Conservation (phyloP, 345 rosid species). For the Populus davidiana region DNA sequence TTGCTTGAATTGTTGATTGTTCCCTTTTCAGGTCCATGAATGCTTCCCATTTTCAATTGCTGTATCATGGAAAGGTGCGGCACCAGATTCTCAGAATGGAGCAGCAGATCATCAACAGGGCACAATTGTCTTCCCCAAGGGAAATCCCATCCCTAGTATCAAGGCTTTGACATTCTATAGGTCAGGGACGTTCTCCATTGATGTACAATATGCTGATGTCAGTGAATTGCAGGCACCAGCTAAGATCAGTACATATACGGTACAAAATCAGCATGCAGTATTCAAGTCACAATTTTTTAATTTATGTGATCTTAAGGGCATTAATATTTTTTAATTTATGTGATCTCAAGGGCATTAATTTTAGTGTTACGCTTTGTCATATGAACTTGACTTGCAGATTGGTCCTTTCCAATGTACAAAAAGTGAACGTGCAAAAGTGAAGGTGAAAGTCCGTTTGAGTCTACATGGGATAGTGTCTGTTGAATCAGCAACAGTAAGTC, state of each 20-base stretch:
- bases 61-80: slow-evolving; percentile 77
- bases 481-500: slow-evolving; percentile 82
- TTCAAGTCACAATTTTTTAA: neutral
- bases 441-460: slow-evolving; percentile 81
- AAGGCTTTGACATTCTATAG: slow-evolving; percentile 84
- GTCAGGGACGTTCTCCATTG: slow-evolving; percentile 68
- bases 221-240: slow-evolving; percentile 61
- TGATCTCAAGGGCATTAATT: neutral
- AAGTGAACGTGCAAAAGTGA: slow-evolving; percentile 75
- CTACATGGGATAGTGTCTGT: slow-evolving; percentile 78
- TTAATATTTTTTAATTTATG: neutral
- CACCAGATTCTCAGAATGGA: slow-evolving; percentile 59
- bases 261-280: slow-evolving; percentile 15
- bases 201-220: slow-evolving; percentile 70
- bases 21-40: slow-evolving; percentile 64
- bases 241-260: slow-evolving; percentile 82
- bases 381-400: slow-evolving; percentile 44
- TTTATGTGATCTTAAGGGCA: neutral
- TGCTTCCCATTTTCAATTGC: slow-evolving; percentile 78
- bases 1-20: neutral
- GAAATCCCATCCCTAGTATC: slow-evolving; percentile 79
- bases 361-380: neutral
- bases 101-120: slow-evolving; percentile 67
- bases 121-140: slow-evolving; percentile 77
- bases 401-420: slow-evolving; percentile 85